These are phyloP conservation scores for Trametes sanguinea DNA, from an alignment of 768 basidiomycete genomes.

Conservation along the genomic window DNA sequence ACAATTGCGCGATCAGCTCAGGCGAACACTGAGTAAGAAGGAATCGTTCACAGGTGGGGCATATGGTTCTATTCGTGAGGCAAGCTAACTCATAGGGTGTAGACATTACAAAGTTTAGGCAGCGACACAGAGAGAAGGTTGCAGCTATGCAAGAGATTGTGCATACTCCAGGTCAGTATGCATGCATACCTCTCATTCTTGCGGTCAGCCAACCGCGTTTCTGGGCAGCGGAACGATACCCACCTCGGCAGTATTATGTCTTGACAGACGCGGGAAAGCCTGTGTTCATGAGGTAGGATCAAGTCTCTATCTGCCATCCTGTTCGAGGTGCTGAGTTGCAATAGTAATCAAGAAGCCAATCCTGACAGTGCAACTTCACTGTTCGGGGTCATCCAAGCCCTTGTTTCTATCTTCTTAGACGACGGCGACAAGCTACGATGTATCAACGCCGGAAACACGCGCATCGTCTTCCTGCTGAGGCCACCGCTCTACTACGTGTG, in stretches of 20 bases:
- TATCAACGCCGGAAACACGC: conserved; percentile 78
- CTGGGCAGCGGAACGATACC: conserved; percentile 20
- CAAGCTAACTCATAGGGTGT: neutral
- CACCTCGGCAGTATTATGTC: conserved; percentile 72
- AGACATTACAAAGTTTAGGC: conserved; percentile 9
- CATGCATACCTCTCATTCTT: neutral
- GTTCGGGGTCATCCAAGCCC: conserved; percentile 92
- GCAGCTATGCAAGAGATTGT: conserved; percentile 42
- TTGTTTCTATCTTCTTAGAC: conserved; percentile 94
- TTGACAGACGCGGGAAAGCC: conserved; percentile 97
- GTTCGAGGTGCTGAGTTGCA: conserved; percentile 24
- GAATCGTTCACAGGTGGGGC: conserved; percentile 50
- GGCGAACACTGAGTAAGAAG: conserved; percentile 61
- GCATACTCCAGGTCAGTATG: conserved; percentile 38
- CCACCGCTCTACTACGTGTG: conserved; percentile 91
- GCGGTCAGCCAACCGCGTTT: too few relatives aligned
- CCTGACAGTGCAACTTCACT: conserved; percentile 71
- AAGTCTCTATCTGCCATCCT: neutral
- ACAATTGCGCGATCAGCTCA: conserved; percentile 67
- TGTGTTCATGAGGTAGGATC: conserved; percentile 81
- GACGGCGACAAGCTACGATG: conserved; percentile 84
- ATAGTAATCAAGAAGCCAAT: conserved; percentile 56
- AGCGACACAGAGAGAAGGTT: conserved; percentile 7
- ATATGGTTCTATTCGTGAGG: too few relatives aligned
- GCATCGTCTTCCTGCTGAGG: conserved; percentile 85